Percentiles rank a stretch among this genome's conserved stretches.
phyloP scores from a whole-genome alignment of 768 basidiomycete genomes.

The Boletus vinaceobasis region DNA sequence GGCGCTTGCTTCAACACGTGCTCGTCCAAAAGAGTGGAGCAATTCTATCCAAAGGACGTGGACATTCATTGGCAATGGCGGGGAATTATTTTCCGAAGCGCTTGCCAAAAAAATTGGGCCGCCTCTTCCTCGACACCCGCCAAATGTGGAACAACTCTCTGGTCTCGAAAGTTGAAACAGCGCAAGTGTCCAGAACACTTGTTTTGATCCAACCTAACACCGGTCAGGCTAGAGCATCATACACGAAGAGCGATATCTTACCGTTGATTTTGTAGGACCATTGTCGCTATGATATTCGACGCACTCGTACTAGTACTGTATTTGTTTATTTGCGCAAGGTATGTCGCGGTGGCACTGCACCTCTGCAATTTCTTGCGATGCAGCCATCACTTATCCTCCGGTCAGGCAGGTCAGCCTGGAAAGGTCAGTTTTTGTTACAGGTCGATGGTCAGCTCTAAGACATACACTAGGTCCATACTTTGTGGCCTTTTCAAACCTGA shows the following conservation, averaged over 20 bases:
- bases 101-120: neutral
- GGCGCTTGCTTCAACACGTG: neutral
- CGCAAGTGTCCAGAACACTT: too few species aligned
- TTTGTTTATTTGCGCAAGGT: conserved; percentile 7
- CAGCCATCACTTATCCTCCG: conserved; percentile 56
- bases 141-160: too few species aligned
- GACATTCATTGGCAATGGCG: neutral
- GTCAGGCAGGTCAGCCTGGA: conserved; percentile 81
- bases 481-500: conserved; percentile 85
- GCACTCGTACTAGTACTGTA: neutral
- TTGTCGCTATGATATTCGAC: too few species aligned
- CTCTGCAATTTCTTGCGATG: conserved; percentile 39
- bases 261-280: too few species aligned
- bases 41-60: neutral
- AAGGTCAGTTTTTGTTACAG: conserved; percentile 44
- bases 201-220: too few species aligned
- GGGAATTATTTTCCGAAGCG: neutral
- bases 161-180: too few species aligned
- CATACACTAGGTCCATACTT: conserved; percentile 79
- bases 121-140: too few species aligned
- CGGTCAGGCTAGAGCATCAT: too few species aligned
- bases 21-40: neutral
- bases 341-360: neutral
- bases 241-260: too few species aligned
- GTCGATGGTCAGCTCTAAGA: neutral